Base-by-base conservation (phyloP, 2,329 filamentous ascomycete genomes). In the Aspergillus tubingensis region DNA sequence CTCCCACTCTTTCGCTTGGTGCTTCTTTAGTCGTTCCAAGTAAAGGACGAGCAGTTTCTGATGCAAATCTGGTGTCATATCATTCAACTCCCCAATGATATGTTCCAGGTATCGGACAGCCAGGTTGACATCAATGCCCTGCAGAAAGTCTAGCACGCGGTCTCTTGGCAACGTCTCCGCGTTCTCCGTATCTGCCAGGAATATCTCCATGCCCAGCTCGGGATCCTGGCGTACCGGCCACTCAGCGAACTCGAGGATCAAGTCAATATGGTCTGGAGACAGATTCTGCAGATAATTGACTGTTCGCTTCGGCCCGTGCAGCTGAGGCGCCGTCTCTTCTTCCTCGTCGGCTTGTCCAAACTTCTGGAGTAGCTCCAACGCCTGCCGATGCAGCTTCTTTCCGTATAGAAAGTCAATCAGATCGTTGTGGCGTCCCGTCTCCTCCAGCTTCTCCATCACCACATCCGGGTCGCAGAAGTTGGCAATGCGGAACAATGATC, bases 381-480 rank as follows among this genome's bases (percentile, higher is more conserved):
- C 94, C 71, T 96, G 88, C 17, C 89, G 87, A 76, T 99, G 95
- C 43, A 98, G 83, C 74, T 90, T 93, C 79, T 99, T 99, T 64
- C 95, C 95, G 70, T 96, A 92, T 67, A 98, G 88, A 73, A 99
- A 99, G 74, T 98, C 94, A n/a, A 99, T 92, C 1, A 99, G 81
- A 77, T 98, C 94, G 54, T 89, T 94, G 76, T 96, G 97, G 32
- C 93, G 87, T 60, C 91, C 91, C 43, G 89, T 91, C 73, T 96
- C 91, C 61, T 96, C 87, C 4, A 99, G 81, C 69, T 92, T 92
- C 75, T 96, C 91, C 72, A 96, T 95, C 21, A 99, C 94, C 2
- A 98, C 95, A 30, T 91, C 89, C 0, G 95, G 94, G 69, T 99
- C 94, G 75, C 95, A 98, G 73, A 97, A 98, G 74, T 99, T 99